Evolutionary conservation across 208 protist genomes (phyloP).

Genomic region (Trypanosoma cruzi): DNA sequence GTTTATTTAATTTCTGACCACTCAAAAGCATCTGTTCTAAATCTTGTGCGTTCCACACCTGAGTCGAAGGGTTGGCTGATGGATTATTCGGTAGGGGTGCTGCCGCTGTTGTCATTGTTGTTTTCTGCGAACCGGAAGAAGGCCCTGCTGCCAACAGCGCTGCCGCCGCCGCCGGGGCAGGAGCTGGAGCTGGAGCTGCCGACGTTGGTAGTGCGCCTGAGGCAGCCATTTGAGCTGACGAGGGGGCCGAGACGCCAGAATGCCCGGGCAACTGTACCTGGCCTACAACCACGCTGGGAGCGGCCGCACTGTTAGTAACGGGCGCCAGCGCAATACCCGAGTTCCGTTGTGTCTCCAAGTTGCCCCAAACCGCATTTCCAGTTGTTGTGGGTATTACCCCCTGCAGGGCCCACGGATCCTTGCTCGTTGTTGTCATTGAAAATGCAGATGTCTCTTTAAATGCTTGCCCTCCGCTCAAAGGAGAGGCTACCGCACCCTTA

Average conservation of each 20-base stretch:
- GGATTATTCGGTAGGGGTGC: constrained; percentile 12
- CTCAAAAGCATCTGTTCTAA: constrained; percentile 63
- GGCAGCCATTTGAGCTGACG: not conserved
- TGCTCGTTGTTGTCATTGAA: not conserved
- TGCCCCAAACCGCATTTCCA: constrained; percentile 27
- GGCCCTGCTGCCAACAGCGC: not conserved
- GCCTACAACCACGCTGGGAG: constrained; percentile 9
- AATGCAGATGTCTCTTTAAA: not conserved
- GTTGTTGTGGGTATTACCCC: constrained; percentile 10
- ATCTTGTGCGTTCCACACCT: constrained; percentile 57
- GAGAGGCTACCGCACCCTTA: constrained; percentile 9
- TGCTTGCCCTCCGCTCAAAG: not conserved
- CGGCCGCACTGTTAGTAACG: not conserved
- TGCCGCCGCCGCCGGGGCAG: constrained; percentile 8
- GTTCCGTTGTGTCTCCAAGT: constrained; percentile 10
- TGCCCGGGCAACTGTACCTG: not conserved
- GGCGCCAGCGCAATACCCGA: constrained; percentile 8
- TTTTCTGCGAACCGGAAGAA: not conserved
- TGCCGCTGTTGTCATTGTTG: not conserved
- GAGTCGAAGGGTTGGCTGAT: not conserved
- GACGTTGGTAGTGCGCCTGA: not conserved
- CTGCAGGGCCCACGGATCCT: constrained; percentile 19
- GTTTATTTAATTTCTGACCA: constrained; percentile 21
- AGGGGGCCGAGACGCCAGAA: constrained; percentile 2
- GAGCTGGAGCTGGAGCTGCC: constrained; percentile 2